phyloP scores from a whole-genome alignment of 2,329 filamentous ascomycete species.

The Arthrinium phaeospermum region DNA sequence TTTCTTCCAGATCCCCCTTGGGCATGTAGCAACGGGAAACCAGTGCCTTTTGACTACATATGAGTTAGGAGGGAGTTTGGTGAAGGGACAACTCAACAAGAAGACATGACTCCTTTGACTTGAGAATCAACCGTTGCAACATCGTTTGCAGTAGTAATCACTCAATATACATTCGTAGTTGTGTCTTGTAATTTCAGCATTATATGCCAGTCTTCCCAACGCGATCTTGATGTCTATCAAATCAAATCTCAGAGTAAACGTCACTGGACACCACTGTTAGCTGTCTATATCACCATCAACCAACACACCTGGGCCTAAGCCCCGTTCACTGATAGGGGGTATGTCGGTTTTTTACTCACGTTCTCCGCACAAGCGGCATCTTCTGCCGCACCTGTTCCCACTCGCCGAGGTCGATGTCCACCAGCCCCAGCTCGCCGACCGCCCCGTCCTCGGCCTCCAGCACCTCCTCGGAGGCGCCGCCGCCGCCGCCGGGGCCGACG shows the following conservation, averaged over 20 bases:
- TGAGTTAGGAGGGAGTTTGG: too few species aligned
- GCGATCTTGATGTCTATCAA: neutral
- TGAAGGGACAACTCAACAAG: neutral
- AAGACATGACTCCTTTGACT: neutral
- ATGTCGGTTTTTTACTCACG: constrained; percentile 46
- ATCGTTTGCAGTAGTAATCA: too few species aligned
- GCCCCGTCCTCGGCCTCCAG: constrained; percentile 39
- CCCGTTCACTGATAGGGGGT: too few species aligned
- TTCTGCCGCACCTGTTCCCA: constrained; percentile 54
- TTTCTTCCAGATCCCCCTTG: neutral
- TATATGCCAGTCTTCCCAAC: neutral
- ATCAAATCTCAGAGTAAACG: constrained; percentile 33
- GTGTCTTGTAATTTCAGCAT: neutral
- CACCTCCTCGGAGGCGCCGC: constrained; percentile 42
- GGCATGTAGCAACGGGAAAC: neutral
- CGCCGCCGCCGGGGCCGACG: constrained; percentile 41
- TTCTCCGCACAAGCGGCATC: constrained; percentile 59
- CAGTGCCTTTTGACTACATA: neutral
- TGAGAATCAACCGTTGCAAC: neutral
- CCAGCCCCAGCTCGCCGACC: constrained; percentile 57
- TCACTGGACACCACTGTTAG: constrained; percentile 31
- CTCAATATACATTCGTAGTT: neutral
- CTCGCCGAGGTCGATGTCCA: constrained; percentile 57
- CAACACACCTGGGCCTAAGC: neutral
- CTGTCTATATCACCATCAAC: neutral